Evolutionary conservation across 148 eudicot genomes (phyloP), one percentile per base, ranked within the genome.

Genomic region (Heliamphora exappendiculata): DNA sequence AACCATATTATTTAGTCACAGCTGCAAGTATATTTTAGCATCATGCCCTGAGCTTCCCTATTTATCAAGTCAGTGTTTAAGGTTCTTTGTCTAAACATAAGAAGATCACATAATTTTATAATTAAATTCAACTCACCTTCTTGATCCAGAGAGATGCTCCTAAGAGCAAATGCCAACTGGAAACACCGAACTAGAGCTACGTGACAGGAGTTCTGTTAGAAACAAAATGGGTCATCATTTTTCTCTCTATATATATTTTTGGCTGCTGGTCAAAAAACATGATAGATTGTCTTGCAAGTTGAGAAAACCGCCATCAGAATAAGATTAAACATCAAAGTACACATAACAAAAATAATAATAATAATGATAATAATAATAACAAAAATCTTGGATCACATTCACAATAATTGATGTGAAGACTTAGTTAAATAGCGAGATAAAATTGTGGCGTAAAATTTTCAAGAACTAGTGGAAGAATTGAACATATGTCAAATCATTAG

Each of bases 141-240:
- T 75, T 82, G 86, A 74, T 91, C 88, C 45, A 91, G 84, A 73
- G 98, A 83, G 79, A 89, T 86, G 79, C 80, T 85, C 82, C 95
- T 89, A 49, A 93, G 81, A 68, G 98, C 89, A 79, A 93, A 88
- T 41, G 98, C 98, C 76, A 91, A 79, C 88, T 93, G 98, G 84
- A 93, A 89, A 78, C 90, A 89, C 85, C 89, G 90, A 42, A 85
- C 89, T 53, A 93, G 84, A 70, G 88, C 90, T 85, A 79, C 73
- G 33, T 86, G 91, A 81, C 91, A 83, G 63, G 93, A 93, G 69
- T 83, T 87, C 98, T 93, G 98, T 70, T 50, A 81, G 50, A 66
- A 81, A 33, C 75, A 74, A 79, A 64, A 44, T n/a, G n/a, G n/a
- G n/a, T n/a, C n/a, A n/a, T n/a, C n/a, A n/a, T n/a, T n/a, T n/a